These are phyloP conservation scores for Penicillium canariense DNA, from an alignment of 495 filamentous ascomycete species.

Conservation along the genomic window DNA sequence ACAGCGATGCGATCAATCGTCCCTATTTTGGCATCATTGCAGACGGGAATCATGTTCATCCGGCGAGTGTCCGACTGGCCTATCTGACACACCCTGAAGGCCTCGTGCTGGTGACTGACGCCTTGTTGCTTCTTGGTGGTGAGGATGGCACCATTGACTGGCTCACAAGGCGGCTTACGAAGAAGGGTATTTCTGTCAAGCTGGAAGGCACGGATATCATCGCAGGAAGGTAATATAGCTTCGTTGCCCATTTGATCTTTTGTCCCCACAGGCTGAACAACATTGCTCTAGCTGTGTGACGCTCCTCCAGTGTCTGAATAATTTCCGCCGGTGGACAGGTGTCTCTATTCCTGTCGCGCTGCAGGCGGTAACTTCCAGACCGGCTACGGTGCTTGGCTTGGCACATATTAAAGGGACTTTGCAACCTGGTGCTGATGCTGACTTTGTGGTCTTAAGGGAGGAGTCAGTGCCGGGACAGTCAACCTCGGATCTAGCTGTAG, in stretches of 20 bases:
- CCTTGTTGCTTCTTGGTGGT: slow-evolving; percentile 51
- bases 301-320: slow-evolving; percentile 65
- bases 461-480: slow-evolving; percentile 23
- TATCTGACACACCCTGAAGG: slow-evolving; percentile 39
- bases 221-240: slow-evolving; percentile 53
- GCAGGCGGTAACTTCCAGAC: slow-evolving; percentile 61
- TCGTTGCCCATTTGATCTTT: background rate
- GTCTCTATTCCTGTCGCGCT: slow-evolving; percentile 54
- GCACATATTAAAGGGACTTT: slow-evolving; percentile 52
- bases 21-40: slow-evolving; percentile 53
- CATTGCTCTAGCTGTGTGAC: slow-evolving; percentile 45
- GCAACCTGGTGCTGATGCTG: slow-evolving; percentile 64
- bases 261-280: background rate
- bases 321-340: slow-evolving; percentile 63
- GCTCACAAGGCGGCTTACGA: slow-evolving; percentile 60
- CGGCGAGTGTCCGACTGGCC: slow-evolving; percentile 41
- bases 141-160: slow-evolving; percentile 64
- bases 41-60: slow-evolving; percentile 52
- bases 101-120: slow-evolving; percentile 51
- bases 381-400: slow-evolving; percentile 62
- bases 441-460: slow-evolving; percentile 61
- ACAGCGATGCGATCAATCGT: background rate
- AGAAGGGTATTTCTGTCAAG: slow-evolving; percentile 55
- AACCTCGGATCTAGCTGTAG: slow-evolving; percentile 43
- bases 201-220: slow-evolving; percentile 59